Conservation (phyloP, 83 land plant species). For the Thuja plicata region DNA sequence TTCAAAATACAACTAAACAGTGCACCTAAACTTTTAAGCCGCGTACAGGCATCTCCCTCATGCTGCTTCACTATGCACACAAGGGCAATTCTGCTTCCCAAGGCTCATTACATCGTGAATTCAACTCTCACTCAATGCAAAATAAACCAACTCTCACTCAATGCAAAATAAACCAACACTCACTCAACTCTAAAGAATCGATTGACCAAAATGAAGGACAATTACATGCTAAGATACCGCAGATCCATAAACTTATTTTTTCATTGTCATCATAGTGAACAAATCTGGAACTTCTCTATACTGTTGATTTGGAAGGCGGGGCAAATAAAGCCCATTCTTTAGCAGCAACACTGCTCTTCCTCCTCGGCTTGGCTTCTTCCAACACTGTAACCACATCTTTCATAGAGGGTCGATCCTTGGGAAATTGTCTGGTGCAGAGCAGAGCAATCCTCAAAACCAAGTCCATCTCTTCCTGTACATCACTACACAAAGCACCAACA, state of each 20-base stretch:
- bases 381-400: slow-evolving; percentile 74
- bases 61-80: too few species aligned
- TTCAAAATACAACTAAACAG: too few species aligned
- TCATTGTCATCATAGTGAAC: background rate
- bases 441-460: slow-evolving; percentile 72
- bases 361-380: slow-evolving; percentile 70
- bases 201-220: background rate
- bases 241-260: background rate
- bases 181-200: background rate
- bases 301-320: slow-evolving; percentile 2
- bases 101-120: background rate
- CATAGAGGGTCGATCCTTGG: slow-evolving; percentile 86
- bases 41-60: background rate
- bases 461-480: slow-evolving; percentile 79
- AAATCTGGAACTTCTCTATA: background rate
- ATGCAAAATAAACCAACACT: background rate
- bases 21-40: background rate
- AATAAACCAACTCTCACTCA: background rate
- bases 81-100: background rate
- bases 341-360: slow-evolving; percentile 52
- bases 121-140: background rate
- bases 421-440: slow-evolving; percentile 69
- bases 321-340: background rate
- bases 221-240: background rate
- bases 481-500: slow-evolving; percentile 54